A percentile compares a stretch with the other conserved stretches of the same genome.
These are phyloP conservation scores for Spizellomyces punctatus DNA, from an alignment of 192 early-diverging fungal genomes.

Conservation along the genomic window DNA sequence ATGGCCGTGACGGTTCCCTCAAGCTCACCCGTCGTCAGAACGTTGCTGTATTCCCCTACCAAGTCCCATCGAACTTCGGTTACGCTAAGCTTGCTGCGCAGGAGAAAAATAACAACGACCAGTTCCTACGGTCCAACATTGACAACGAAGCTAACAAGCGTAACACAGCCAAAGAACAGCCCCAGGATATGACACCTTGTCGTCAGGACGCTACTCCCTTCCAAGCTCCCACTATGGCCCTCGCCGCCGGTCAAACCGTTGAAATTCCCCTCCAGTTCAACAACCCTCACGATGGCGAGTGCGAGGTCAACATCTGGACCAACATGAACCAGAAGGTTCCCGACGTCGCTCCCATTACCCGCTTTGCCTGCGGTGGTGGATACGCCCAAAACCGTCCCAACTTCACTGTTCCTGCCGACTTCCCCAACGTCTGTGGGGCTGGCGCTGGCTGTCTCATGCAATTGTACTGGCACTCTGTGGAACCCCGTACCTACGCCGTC, in stretches of 20 bases:
- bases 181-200: slow-evolving; percentile 35
- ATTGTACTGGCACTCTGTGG: slow-evolving; percentile 38
- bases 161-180: slow-evolving; percentile 23
- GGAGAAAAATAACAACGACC: slow-evolving; percentile 36
- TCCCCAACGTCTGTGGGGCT: slow-evolving; percentile 30
- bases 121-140: slow-evolving; percentile 39
- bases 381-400: slow-evolving; percentile 24
- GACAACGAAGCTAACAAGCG: slow-evolving; percentile 42
- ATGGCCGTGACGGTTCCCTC: slow-evolving; percentile 17
- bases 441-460: slow-evolving; percentile 31
- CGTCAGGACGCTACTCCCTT: slow-evolving; percentile 14
- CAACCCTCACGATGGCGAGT: slow-evolving; percentile 41
- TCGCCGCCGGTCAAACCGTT: slow-evolving; percentile 21
- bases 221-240: slow-evolving; percentile 2
- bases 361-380: slow-evolving; percentile 31
- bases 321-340: slow-evolving; percentile 18
- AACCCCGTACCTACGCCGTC: slow-evolving; percentile 35
- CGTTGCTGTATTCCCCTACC: slow-evolving; percentile 21
- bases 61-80: slow-evolving; percentile 27
- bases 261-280: slow-evolving; percentile 34
- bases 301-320: slow-evolving; percentile 39
- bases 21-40: slow-evolving; percentile 13
- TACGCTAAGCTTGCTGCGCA: slow-evolving; percentile 21
- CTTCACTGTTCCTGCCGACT: slow-evolving; percentile 38
- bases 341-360: slow-evolving; percentile 29